Base-by-base conservation (phyloP, 2,329 filamentous ascomycete genomes). In the Phyllosticta ampelicida region DNA sequence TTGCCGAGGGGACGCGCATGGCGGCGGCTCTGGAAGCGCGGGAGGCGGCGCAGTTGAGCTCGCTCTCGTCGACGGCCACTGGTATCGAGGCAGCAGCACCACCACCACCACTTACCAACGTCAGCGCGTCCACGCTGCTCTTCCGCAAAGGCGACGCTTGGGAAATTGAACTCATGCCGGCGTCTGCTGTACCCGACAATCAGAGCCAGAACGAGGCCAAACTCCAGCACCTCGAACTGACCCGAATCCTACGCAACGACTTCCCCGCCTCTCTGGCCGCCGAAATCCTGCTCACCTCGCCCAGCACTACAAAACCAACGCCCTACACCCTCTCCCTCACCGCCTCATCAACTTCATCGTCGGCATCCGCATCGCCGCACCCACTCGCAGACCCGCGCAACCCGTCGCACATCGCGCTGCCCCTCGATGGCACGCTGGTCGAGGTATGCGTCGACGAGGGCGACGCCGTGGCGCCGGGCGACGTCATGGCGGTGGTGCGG, bases 121-220 rank as follows among this genome's bases (percentile, higher is more conserved):
- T 60, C 63, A 3, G 58, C 61, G 1, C 59, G 60, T 63, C 74
- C 1, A 77, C 69, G 56, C 68, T 77, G 0, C 65, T 82, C 2
- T 80, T 85, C 67, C 74, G 80, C 36, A 81, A 80, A 67, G 80
- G 80, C 26, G 80, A 84, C 62, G 78, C 80, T 1, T 84, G 81
- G 81, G 75, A 77, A 0, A 70, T 84, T 28, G 71, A 71, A 0
- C 70, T 84, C 1, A 10, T 19, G 5, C 3, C 26, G 6, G 8
- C 16, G 5, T n/a, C 44, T 2, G 23, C 49, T 21, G 52, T 56
- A 18, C 9, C 58, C 58, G 8, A 54, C 52, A 9, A 19, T 36
- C 20, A 62, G 19, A 13, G 48, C 48, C 20, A 62, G 19, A 13
- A 48, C 48, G 11, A 55, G 58, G 55, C 63, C 66, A 1, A 59